phyloP scores from a whole-genome alignment of 78 protist species.

The Carpediemonas membranifera region DNA sequence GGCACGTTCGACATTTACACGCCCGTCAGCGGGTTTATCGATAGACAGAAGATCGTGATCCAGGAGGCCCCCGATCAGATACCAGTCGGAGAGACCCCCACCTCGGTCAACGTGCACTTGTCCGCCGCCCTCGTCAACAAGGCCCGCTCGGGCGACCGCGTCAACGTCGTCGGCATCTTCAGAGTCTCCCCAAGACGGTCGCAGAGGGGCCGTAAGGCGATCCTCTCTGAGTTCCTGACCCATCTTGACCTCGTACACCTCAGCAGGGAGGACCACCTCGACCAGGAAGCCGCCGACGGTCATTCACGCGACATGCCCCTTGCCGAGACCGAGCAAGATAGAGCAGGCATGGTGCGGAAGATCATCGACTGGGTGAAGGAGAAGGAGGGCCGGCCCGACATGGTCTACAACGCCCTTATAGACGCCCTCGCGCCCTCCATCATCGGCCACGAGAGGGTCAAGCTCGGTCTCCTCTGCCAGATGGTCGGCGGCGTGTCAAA shows the following conservation, averaged over 20 bases:
- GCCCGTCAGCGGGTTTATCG: slow-evolving; percentile 77
- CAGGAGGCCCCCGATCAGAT: slow-evolving; percentile 80
- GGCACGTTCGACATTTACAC: slow-evolving; percentile 58
- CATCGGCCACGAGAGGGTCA: slow-evolving; percentile 86
- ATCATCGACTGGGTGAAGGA: not conserved
- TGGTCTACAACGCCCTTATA: slow-evolving; percentile 64
- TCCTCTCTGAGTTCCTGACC: not conserved
- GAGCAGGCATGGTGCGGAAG: not conserved
- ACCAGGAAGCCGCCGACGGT: not conserved
- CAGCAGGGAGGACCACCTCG: not conserved
- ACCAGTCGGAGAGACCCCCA: slow-evolving; percentile 87
- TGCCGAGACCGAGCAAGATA: not conserved
- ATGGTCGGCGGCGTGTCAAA: slow-evolving; percentile 79
- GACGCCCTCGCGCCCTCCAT: slow-evolving; percentile 83
- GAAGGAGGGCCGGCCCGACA: slow-evolving; percentile 36
- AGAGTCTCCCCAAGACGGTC: not conserved
- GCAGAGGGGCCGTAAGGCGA: not conserved
- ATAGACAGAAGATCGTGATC: slow-evolving; percentile 79
- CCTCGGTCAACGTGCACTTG: slow-evolving; percentile 57
- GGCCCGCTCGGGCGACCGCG: slow-evolving; percentile 88
- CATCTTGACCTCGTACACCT: not conserved
- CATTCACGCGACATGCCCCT: not conserved
- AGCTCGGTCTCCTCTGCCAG: slow-evolving; percentile 88
- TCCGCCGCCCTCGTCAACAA: slow-evolving; percentile 73
- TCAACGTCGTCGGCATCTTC: slow-evolving; percentile 85